These are phyloP conservation scores for Sclerotinia minor DNA, from an alignment of 2,329 filamentous ascomycete species.

Conservation along the genomic window DNA sequence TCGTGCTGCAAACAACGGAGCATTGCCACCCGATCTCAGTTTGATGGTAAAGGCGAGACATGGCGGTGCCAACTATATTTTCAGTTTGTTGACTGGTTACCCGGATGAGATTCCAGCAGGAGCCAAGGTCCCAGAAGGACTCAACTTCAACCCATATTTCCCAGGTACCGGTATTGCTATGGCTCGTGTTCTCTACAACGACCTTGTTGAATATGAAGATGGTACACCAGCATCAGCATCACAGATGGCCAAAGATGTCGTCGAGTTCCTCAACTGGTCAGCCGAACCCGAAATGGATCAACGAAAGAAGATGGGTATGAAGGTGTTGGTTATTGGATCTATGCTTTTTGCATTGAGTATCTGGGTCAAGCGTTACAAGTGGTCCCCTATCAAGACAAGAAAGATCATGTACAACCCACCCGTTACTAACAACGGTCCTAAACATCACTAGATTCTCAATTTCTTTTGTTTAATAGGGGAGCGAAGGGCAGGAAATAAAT, in stretches of 20 bases:
- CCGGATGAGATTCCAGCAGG: conserved; percentile 94
- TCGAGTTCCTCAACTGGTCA: conserved; percentile 98
- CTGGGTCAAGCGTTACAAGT: conserved; percentile 99
- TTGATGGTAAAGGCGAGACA: conserved; percentile 97
- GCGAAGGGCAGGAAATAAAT: conserved; percentile 35
- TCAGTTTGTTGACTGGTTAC: conserved; percentile 94
- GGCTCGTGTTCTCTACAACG: conserved; percentile 97
- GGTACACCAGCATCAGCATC: conserved; percentile 90
- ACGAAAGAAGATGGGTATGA: conserved; percentile 99
- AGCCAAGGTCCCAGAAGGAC: conserved; percentile 77
- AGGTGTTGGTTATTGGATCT: conserved; percentile 80
- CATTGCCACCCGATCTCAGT: conserved; percentile 93
- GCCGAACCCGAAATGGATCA: conserved; percentile 99
- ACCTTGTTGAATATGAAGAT: conserved; percentile 97
- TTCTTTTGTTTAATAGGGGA: conserved; percentile 33
- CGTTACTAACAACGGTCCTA: conserved; percentile 12
- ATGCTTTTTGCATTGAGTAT: conserved; percentile 83
- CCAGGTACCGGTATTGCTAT: conserved; percentile 98
- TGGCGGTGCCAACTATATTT: conserved; percentile 98
- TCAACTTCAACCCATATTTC: conserved; percentile 99
- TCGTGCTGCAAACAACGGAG: conserved; percentile 96
- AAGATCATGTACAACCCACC: conserved; percentile 89
- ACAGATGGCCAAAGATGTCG: conserved; percentile 99
- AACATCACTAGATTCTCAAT: conserved; percentile 35
- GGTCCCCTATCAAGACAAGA: conserved; percentile 91